These are phyloP conservation scores for Colletotrichum karsti DNA, from an alignment of 2,329 filamentous ascomycete species.

Conservation along the genomic window DNA sequence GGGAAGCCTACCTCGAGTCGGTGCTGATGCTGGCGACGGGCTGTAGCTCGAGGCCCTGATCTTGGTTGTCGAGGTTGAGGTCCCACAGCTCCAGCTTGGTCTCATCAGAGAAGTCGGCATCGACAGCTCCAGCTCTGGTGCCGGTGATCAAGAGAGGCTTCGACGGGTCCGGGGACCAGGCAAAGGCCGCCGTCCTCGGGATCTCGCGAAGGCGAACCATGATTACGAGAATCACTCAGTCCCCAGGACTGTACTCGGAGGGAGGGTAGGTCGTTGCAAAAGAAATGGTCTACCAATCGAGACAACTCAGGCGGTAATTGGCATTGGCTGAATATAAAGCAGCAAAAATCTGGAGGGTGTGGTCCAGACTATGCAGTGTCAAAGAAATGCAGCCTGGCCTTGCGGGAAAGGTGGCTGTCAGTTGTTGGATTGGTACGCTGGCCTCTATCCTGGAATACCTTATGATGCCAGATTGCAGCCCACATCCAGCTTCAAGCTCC, in stretches of 20 bases:
- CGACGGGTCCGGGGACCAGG: constrained; percentile 87
- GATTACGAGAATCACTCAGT: constrained; percentile 43
- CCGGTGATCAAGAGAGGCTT: constrained; percentile 90
- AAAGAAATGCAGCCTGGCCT: constrained; percentile 23
- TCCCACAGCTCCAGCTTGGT: constrained; percentile 98
- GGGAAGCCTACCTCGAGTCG: constrained; percentile 78
- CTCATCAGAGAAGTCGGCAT: constrained; percentile 97
- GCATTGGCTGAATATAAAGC: constrained; percentile 16
- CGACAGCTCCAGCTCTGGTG: constrained; percentile 92
- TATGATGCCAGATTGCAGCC: constrained; percentile 34
- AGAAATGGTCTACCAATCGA: constrained; percentile 7
- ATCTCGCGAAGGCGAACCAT: constrained; percentile 99
- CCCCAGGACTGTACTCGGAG: constrained; percentile 28
- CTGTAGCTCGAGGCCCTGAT: constrained; percentile 83
- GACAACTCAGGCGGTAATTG: constrained; percentile 14
- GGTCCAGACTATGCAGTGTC: constrained; percentile 20
- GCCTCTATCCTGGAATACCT: constrained; percentile 19
- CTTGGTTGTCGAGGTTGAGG: constrained; percentile 79
- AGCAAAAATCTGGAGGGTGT: not conserved
- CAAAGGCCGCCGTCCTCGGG: constrained; percentile 94
- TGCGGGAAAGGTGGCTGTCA: constrained; percentile 18
- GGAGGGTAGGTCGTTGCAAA: constrained; percentile 8
- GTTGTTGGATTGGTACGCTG: constrained; percentile 16
- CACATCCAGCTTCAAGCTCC: constrained; percentile 26
- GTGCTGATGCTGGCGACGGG: constrained; percentile 85